Conservation (phyloP, 768 basidiomycete species). For the Mycena olivaceomarginata region DNA sequence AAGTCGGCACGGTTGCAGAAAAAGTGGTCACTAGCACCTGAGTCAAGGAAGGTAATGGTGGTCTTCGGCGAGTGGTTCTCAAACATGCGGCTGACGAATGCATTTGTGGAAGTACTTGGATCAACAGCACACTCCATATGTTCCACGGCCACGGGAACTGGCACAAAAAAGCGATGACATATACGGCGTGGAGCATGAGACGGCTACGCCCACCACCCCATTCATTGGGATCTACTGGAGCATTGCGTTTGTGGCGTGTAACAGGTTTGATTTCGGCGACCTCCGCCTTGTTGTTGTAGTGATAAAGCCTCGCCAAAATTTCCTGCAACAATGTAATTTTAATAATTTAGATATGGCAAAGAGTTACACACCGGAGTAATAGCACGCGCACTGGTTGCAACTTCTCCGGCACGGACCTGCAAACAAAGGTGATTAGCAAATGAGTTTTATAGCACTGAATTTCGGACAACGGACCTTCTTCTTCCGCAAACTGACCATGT, state of each 20-base stretch:
- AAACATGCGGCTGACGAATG: too few species aligned
- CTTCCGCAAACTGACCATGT: slow-evolving; percentile 52
- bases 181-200: slow-evolving; percentile 54
- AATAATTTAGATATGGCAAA: neutral
- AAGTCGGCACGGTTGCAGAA: too few species aligned
- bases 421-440: neutral
- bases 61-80: too few species aligned
- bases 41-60: too few species aligned
- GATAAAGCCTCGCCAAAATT: slow-evolving; percentile 46
- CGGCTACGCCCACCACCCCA: slow-evolving; percentile 56
- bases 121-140: too few species aligned
- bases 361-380: slow-evolving; percentile 48
- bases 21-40: too few species aligned
- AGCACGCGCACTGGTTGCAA: slow-evolving; percentile 50
- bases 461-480: slow-evolving; percentile 46
- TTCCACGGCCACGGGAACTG: too few species aligned
- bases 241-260: slow-evolving; percentile 30
- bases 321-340: slow-evolving; percentile 42
- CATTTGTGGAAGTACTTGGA: too few species aligned
- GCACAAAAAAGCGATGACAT: too few species aligned
- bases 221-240: slow-evolving; percentile 37
- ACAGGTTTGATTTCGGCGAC: too few species aligned
- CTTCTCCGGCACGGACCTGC: slow-evolving; percentile 48
- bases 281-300: slow-evolving; percentile 48
- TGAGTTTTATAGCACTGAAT: neutral